Evolutionary conservation across 495 filamentous ascomycete genomes (phyloP), one percentile per base, ranked within the genome.

Genomic region (Penicillium malachiteum): DNA sequence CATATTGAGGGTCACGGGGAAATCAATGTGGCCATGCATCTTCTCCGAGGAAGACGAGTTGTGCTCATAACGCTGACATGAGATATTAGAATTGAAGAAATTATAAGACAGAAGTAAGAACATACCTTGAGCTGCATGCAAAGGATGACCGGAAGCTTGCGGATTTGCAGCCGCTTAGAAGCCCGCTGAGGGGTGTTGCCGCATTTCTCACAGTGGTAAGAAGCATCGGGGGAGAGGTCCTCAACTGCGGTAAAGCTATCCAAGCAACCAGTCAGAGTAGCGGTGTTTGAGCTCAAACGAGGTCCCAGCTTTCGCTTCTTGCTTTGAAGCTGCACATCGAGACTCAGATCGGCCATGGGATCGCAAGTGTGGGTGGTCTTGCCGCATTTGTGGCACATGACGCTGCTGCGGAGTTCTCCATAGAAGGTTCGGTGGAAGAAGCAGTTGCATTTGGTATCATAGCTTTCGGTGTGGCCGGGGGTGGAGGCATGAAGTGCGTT

Each of bases 371-470:
- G 85, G 1, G 88, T 94, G 40, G 85, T 80, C 63, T 89, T 90
- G 54, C 81, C 74, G 68, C 92, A 96, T 61, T 85, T 84, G 60
- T 88, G 84, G 72, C 92, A 96, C 35, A 92, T 96, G 38, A 93
- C 89, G 51, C 84, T 91, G 70, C 85, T 92, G 49, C 87, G 87
- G 7, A 92, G 80, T 67, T 92, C 91, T 38, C 92, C 92, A 62
- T 92, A 92, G 67, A 94, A 96, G 2, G 85, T 87, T 52, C 88
- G 84, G 70, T 96, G 92, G 64, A 96, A 90, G 66, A 96, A 89
- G 69, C 92, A 97, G 39, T 81, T 78, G 75, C 91, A 96, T 50
- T 73, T 70, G 54, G 84, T 83, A 44, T 83, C 81, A 54, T 87
- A 83, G 58, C 76, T 68, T 18, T 78, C 74, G 1, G 60, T 41